Base-by-base conservation (phyloP, 2,329 filamentous ascomycete genomes). In the Bipolaris zeicola region DNA sequence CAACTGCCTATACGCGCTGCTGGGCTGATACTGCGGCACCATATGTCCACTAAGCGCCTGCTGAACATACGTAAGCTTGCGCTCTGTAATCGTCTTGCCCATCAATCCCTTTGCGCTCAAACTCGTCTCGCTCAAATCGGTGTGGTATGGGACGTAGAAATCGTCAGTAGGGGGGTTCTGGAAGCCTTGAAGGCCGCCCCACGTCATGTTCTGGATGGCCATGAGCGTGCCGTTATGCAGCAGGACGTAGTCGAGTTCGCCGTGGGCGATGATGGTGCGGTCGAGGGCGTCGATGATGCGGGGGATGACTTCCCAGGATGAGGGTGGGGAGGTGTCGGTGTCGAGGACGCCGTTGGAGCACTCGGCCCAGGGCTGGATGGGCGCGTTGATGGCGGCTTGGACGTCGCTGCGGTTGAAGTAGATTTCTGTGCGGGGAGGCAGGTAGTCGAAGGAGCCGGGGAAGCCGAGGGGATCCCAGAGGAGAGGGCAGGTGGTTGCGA, bases 171-270 rank as follows among this genome's bases (percentile, higher is more conserved):
- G 90, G 0, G 77, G 74, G 1, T 74, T 70, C 61, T 87, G 83
- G 79, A 94, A 93, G 0, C 90, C 91, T 49, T 89, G 84, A 41
- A 81, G 72, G 4, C 89, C 90, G 55, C 85, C 85, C 86, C 87
- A 94, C 0, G 89, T 92, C 87, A 93, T 91, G 78, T 92, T 92
- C 70, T 94, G 90, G 56, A 93, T 87, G 1, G 83, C 83, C 6
- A 91, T 78, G 1, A 94, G 79, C 0, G 89, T 89, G 14, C 89
- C 90, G 71, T 90, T 89, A 66, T 82, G 79, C 22, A 88, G 79
- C 8, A 91, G 81, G 57, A 90, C 82, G 69, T 83, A 89, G 76
- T 92, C 91, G 10, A 89, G 81, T 46, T 83, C 78, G 10, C 89
- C 91, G 68, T 93, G 89, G 2, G 82, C 88, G 67, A 95, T 86